phyloP scores from a whole-genome alignment of 495 filamentous ascomycete genomes.

The Penicillium verhagenii region DNA sequence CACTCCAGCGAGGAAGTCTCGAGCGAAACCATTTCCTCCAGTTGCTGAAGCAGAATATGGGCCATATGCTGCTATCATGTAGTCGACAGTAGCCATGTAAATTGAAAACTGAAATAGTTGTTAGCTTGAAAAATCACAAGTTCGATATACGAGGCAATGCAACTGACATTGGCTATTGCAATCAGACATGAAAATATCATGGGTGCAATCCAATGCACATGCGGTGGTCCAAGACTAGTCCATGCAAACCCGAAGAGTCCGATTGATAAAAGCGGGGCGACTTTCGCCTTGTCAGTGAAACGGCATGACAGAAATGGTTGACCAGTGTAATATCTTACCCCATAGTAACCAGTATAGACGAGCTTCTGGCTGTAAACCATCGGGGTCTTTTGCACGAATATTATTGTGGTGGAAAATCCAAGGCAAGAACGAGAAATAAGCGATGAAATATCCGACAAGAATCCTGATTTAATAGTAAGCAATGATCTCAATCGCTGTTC shows the following conservation, averaged over 20 bases:
- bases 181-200: conserved; percentile 60
- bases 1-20: conserved; percentile 48
- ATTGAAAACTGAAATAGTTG: conserved; percentile 50
- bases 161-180: conserved; percentile 58
- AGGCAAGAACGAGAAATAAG: conserved; percentile 63
- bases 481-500: not conserved
- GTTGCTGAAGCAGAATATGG: conserved; percentile 77
- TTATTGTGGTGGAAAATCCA: conserved; percentile 55
- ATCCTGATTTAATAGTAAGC: conserved; percentile 31
- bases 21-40: conserved; percentile 62
- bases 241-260: conserved; percentile 70
- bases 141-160: not conserved
- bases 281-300: conserved; percentile 17
- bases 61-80: conserved; percentile 79
- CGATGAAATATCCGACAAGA: conserved; percentile 64
- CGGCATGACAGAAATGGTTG: not conserved
- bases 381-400: conserved; percentile 44
- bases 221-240: conserved; percentile 60
- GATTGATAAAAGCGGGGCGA: conserved; percentile 62
- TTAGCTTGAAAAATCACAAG: not conserved
- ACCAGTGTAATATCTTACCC: conserved; percentile 2
- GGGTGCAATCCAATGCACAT: conserved; percentile 62
- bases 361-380: conserved; percentile 54
- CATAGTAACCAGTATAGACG: conserved; percentile 58
- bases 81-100: conserved; percentile 82